phyloP scores from a whole-genome alignment of 768 basidiomycete species.

The Calocera cornea region DNA sequence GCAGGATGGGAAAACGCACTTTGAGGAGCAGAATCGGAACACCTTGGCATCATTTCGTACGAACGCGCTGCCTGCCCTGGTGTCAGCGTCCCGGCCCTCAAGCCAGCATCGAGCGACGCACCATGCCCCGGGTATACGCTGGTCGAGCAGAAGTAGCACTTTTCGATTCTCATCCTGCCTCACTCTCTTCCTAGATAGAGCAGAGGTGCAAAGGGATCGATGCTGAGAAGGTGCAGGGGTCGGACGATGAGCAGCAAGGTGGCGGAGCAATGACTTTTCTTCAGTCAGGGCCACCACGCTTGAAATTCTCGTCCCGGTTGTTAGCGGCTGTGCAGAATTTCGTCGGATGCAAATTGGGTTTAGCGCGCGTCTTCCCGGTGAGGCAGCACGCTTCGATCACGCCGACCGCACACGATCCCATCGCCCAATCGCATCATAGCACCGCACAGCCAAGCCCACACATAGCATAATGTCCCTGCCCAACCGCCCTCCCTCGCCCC shows the following conservation, averaged over 20 bases:
- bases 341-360: background rate
- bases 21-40: slow-evolving; percentile 95
- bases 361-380: background rate
- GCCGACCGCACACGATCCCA: background rate
- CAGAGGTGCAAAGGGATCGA: background rate
- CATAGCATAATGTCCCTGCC: background rate
- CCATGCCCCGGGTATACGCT: slow-evolving; percentile 96
- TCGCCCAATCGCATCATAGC: background rate
- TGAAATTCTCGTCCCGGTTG: background rate
- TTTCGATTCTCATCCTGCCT: slow-evolving; percentile 74
- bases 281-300: background rate
- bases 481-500: background rate
- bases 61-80: slow-evolving; percentile 66
- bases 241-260: too few relatives aligned
- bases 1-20: slow-evolving; percentile 38
- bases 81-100: background rate
- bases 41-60: slow-evolving; percentile 97
- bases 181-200: slow-evolving; percentile 2
- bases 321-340: background rate
- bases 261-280: background rate
- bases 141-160: slow-evolving; percentile 97
- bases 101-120: slow-evolving; percentile 25
- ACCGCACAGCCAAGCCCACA: too few relatives aligned
- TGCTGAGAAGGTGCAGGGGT: too few relatives aligned
- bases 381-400: background rate